Base-by-base conservation (phyloP, 371 early-diverging fungal genomes). In the Gilbertella persicaria region DNA sequence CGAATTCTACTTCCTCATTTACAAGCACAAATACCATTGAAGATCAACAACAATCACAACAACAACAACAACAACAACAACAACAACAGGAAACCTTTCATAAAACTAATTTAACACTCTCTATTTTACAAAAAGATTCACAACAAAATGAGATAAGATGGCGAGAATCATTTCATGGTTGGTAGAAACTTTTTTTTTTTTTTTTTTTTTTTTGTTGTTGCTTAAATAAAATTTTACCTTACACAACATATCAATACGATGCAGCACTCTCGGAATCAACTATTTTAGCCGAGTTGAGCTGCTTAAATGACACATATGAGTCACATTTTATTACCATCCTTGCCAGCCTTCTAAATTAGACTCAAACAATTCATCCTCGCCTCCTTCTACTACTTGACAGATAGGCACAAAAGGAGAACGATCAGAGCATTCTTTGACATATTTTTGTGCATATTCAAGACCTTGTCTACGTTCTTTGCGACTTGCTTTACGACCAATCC, bases 311-410 rank as follows among this genome's bases (percentile, higher is more conserved):
- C 33, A 36, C 16, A 37, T 50, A 38, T 50, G 30, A 53, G n/a
- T 36, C 21, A 2, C 39, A n/a, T 38, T 40, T n/a, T 25, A 14
- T 38, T 75, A 76, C 77, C 77, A 76, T 6, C 77, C 74, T 48
- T 78, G 72, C 78, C 78, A 78, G 21, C 72, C 78, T 60, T 73
- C 72, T 28, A 73, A 58, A 30, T 56, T 66, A 29, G 71, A 53
- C 44, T 83, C 79, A 55, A 85, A 80, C 40, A 83, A 63, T 47
- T 72, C 70, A 50, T 84, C 78, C 52, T 83, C 83, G 20, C 78
- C 83, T 7, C 88, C 90, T 62, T 92, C 88, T 23, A 86, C 30
- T 6, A 92, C 66, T 24, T 84, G 84, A 54, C 86, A 73, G 49
- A 90, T 81, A 43, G 88, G 87, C 4, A 84, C 78, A 29, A 73